Base-by-base conservation (phyloP, 768 basidiomycete genomes). In the Termitomyces sp. region DNA sequence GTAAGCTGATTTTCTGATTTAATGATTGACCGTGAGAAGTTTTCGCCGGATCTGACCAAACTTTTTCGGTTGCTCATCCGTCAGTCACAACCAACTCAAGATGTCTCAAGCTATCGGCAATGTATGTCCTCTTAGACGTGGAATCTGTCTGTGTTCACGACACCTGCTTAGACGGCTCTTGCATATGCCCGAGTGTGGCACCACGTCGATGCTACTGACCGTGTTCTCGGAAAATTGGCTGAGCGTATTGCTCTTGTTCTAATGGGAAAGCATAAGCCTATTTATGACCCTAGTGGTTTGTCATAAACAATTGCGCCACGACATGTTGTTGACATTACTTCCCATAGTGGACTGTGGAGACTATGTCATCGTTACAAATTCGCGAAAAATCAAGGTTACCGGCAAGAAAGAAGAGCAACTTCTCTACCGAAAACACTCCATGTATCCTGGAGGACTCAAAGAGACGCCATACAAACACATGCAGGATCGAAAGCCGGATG, bases 191-290 rank as follows among this genome's bases (percentile, higher is more conserved):
- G 95, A 45, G 86, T 94, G 44, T 99, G 96, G 97, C 94, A 98
- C 69, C 91, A 92, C 60, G 92, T 94, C 60, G 89, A 96, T 65
- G 95, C 95, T 12, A 81, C 89, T 10, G 90, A 92, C 64, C 86
- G 95, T 38, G 78, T 95, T n/a, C 80, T 98, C 17, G 97, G 97
- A 68, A 93, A 95, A 78, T 82, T 98, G 10, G 95, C 97, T 6
- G 88, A 91, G 65, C 82, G 93, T 35, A 97, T 99, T 64, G 96
- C 97, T 3, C 82, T 92, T 57, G 94, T 95, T 32, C 81, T 99
- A 45, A 98, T 98, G 96, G 97, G 96, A 68, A 99, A 99, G 75
- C 95, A 98, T 72, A 99, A 98, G 69, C 95, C 96, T 6, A 92
- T 95, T 40, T 98, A 92, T 66, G 94, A 98, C 73, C 93, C 92